Conservation (phyloP, 2,329 filamentous ascomycete species). For the Fusarium sulawesiense region DNA sequence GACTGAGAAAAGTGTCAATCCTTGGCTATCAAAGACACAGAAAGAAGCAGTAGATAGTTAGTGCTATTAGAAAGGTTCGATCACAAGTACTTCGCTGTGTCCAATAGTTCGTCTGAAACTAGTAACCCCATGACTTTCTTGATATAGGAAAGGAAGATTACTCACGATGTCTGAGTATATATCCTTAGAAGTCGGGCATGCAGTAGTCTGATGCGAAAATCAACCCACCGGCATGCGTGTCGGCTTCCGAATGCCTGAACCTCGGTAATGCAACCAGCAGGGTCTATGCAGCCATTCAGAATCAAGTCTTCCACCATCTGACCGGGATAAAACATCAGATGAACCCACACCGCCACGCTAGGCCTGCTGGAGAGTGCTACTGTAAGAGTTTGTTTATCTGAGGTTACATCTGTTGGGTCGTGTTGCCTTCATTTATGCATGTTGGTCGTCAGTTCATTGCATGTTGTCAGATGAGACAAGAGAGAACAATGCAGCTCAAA, state of each 20-base stretch:
- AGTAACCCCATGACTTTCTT: too few relatives aligned
- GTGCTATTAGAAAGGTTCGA: too few relatives aligned
- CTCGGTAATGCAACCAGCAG: background rate
- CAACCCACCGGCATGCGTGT: background rate
- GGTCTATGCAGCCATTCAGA: background rate
- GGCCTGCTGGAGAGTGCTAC: background rate
- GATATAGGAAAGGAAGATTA: too few relatives aligned
- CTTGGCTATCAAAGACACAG: too few relatives aligned
- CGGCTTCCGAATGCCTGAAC: background rate
- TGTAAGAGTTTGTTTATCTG: too few relatives aligned
- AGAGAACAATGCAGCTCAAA: slow-evolving; percentile 14
- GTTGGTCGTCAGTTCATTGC: background rate
- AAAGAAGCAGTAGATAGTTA: too few relatives aligned
- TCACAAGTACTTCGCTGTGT: too few relatives aligned
- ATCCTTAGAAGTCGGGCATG: too few relatives aligned
- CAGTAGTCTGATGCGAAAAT: rapidly evolving
- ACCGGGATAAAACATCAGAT: background rate
- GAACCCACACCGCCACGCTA: background rate
- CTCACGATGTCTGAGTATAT: too few relatives aligned
- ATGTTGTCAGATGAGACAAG: background rate
- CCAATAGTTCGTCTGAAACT: too few relatives aligned
- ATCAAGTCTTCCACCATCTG: background rate
- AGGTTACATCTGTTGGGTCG: background rate
- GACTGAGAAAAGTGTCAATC: too few relatives aligned
- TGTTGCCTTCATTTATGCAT: background rate